Conservation (phyloP, 208 protist species). For the Acanthamoeba healyi region DNA sequence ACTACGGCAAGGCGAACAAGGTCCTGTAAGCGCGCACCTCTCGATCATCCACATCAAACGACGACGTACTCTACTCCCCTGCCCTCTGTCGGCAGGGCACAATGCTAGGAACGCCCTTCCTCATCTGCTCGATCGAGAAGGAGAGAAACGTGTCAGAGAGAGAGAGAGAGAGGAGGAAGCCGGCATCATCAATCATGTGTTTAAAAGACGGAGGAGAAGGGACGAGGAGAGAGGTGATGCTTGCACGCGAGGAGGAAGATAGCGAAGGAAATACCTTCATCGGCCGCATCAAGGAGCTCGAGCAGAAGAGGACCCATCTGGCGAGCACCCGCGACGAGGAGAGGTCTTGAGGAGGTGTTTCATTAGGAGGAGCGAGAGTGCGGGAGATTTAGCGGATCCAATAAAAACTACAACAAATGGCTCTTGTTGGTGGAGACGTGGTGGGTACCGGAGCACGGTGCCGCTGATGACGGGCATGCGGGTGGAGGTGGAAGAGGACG, state of each 20-base stretch:
- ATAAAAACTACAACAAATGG: background rate
- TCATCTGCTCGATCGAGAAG: slow-evolving; percentile 29
- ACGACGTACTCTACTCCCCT: background rate
- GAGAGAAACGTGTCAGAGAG: background rate
- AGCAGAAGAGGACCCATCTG: background rate
- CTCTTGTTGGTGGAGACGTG: background rate
- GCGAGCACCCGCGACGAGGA: background rate
- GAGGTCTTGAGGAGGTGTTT: background rate
- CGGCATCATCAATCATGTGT: background rate
- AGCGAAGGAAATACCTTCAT: background rate
- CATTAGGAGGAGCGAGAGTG: too few species aligned
- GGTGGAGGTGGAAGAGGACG: background rate
- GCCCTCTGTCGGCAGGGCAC: background rate
- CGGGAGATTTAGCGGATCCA: too few species aligned
- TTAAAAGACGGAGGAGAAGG: background rate
- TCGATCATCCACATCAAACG: background rate
- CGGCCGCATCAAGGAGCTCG: background rate
- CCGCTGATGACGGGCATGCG: background rate
- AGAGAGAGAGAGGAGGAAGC: background rate
- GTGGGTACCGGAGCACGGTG: background rate
- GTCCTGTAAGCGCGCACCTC: slow-evolving; percentile 27
- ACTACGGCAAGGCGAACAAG: slow-evolving; percentile 82
- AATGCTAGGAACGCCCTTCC: slow-evolving; percentile 42
- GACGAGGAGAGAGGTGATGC: too few species aligned
- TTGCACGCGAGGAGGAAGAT: too few species aligned